Percentiles rank a stretch among this genome's conserved stretches.
phyloP scores from a whole-genome alignment of 1,139 yeast genomes.

The Candida gigantensis region DNA sequence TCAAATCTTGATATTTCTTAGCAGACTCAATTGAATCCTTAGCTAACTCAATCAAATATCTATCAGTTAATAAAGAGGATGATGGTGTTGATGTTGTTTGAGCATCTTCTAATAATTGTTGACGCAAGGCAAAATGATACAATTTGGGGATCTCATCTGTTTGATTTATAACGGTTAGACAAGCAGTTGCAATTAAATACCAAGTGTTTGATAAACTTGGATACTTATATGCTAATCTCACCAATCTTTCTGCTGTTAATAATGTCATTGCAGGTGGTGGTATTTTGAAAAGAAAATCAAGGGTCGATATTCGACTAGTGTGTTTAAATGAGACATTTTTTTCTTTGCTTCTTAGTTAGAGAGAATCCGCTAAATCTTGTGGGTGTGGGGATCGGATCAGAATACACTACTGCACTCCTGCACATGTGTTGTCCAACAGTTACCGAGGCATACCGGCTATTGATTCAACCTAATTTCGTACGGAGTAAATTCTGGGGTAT shows the following conservation, averaged over 20 bases:
- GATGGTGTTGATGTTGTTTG: constrained; percentile 31
- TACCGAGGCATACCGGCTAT: no score
- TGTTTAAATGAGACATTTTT: no score
- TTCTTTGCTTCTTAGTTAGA: no score
- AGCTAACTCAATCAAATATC: constrained; percentile 29
- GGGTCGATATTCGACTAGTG: no score
- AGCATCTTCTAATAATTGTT: constrained; percentile 44
- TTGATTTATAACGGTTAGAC: constrained; percentile 78
- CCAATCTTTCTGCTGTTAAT: constrained; percentile 62
- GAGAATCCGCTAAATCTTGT: no score
- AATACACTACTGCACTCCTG: no score
- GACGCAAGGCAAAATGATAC: constrained; percentile 69
- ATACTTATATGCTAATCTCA: constrained; percentile 54
- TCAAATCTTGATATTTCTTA: constrained; percentile 35
- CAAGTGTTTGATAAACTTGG: constrained; percentile 51
- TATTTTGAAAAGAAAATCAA: no score
- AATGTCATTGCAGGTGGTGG: no score
- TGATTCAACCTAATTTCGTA: no score
- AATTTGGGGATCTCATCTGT: constrained; percentile 78
- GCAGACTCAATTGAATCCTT: constrained; percentile 38
- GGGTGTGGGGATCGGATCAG: no score
- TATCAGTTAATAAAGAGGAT: constrained; percentile 23
- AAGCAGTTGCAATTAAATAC: constrained; percentile 54
- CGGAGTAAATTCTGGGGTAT: no score
- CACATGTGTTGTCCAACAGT: no score